These are phyloP conservation scores for Detonula confervacea DNA, from an alignment of 352 stramenopile genomes.

Conservation along the genomic window DNA sequence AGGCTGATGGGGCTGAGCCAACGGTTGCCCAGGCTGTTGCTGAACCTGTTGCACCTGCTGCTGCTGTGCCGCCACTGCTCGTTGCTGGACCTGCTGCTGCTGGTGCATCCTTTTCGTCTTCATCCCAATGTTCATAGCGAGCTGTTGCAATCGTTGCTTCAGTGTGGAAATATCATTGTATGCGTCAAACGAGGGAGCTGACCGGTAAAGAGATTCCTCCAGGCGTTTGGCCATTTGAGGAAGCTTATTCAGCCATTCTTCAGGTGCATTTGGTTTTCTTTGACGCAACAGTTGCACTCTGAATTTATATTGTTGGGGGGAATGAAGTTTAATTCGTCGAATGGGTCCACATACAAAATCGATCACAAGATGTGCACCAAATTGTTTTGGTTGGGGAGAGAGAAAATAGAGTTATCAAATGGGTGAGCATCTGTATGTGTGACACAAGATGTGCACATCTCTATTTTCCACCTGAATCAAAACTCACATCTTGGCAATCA, in stretches of 20 bases:
- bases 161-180: slow-evolving; percentile 95
- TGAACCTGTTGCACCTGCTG: slow-evolving; percentile 8
- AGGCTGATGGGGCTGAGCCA: slow-evolving; percentile 43
- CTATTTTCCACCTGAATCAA: no score
- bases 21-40: slow-evolving; percentile 17
- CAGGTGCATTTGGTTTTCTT: slow-evolving; percentile 93
- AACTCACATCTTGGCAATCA: slow-evolving; percentile 87
- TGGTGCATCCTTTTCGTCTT: slow-evolving; percentile 80
- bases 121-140: slow-evolving; percentile 90
- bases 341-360: neutral
- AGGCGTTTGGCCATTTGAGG: slow-evolving; percentile 97
- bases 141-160: slow-evolving; percentile 93
- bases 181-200: slow-evolving; percentile 88
- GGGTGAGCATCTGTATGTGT: no score
- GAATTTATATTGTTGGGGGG: neutral
- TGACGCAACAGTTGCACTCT: slow-evolving; percentile 95
- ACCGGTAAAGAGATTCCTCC: slow-evolving; percentile 96
- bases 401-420: no score
- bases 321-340: neutral
- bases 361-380: no score
- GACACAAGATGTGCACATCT: neutral
- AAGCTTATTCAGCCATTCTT: slow-evolving; percentile 96
- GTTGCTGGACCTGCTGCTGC: slow-evolving; percentile 36
- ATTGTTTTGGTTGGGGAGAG: no score
- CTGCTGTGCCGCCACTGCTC: slow-evolving; percentile 11